Conservation (phyloP, 352 stramenopile genomes). For the Globisporangium barbulae region DNA sequence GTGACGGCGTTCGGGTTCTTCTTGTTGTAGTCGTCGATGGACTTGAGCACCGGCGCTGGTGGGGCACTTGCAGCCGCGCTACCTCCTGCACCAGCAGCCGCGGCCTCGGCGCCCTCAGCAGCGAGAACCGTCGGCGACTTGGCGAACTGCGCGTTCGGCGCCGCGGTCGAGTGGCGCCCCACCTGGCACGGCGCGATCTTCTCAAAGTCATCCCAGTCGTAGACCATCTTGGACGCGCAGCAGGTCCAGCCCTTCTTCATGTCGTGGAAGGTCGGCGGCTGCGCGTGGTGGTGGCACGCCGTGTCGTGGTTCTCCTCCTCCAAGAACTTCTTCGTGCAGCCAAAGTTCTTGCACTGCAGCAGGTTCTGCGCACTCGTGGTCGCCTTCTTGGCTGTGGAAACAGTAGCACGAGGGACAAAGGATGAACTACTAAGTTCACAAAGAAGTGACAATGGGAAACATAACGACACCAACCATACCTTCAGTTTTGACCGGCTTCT, state of each 20-base stretch:
- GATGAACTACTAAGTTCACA: neutral
- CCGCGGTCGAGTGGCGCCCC: slow-evolving; percentile 62
- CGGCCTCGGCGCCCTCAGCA: slow-evolving; percentile 40
- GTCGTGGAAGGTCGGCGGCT: slow-evolving; percentile 87
- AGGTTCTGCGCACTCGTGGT: slow-evolving; percentile 28
- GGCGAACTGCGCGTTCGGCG: slow-evolving; percentile 71
- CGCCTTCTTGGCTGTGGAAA: neutral
- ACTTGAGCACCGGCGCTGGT: slow-evolving; percentile 70
- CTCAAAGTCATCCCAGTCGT: slow-evolving; percentile 96
- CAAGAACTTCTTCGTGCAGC: slow-evolving; percentile 78
- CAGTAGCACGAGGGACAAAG: neutral
- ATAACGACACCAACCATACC: slow-evolving; percentile 25
- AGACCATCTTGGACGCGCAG: slow-evolving; percentile 89
- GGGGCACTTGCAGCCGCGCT: slow-evolving; percentile 12
- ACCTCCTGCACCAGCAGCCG: slow-evolving; percentile 12
- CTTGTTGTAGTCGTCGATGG: slow-evolving; percentile 92
- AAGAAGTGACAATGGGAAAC: neutral
- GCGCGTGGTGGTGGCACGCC: slow-evolving; percentile 73
- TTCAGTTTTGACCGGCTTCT: slow-evolving; percentile 41
- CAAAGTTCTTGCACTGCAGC: slow-evolving; percentile 86
- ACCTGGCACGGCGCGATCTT: slow-evolving; percentile 77
- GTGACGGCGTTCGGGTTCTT: slow-evolving; percentile 89
- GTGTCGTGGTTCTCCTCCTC: slow-evolving; percentile 73
- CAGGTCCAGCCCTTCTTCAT: slow-evolving; percentile 91
- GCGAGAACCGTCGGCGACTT: slow-evolving; percentile 77